These are phyloP conservation scores for Orbilia oligospora DNA, from an alignment of 2,329 filamentous ascomycete species.

Conservation along the genomic window DNA sequence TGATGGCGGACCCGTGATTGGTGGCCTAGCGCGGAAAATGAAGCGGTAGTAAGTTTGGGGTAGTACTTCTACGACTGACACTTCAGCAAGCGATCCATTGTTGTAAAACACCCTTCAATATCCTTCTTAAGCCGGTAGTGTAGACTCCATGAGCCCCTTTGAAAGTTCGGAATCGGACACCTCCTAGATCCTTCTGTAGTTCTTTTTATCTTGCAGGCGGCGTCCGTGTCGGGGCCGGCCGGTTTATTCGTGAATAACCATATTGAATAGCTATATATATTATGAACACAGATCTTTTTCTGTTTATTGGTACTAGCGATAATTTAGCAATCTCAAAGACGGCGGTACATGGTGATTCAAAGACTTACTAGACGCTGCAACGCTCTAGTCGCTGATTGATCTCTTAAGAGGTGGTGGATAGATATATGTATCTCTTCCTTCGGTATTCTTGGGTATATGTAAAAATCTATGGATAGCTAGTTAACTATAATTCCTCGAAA, in stretches of 20 bases:
- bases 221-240: not conserved
- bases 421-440: not conserved
- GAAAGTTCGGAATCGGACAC: not conserved
- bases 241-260: not conserved
- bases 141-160: not conserved
- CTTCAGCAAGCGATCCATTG: slow-evolving; percentile 24
- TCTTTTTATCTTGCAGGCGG: not conserved
- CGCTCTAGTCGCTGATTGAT: no score
- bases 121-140: slow-evolving; percentile 10
- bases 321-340: not conserved
- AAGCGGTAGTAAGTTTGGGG: not conserved
- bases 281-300: no score
- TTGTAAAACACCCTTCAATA: slow-evolving; percentile 1
- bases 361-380: not conserved
- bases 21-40: slow-evolving; percentile 3
- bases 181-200: no score
- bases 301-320: not conserved
- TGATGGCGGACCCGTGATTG: not conserved
- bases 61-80: slow-evolving; percentile 19
- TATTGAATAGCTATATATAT: not conserved
- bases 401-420: not conserved
- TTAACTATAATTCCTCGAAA: not conserved
- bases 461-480: not conserved
- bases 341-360: not conserved
- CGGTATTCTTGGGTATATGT: no score